Base-by-base conservation (phyloP, 2,329 filamentous ascomycete species). In the Diaporthe vaccinii region DNA sequence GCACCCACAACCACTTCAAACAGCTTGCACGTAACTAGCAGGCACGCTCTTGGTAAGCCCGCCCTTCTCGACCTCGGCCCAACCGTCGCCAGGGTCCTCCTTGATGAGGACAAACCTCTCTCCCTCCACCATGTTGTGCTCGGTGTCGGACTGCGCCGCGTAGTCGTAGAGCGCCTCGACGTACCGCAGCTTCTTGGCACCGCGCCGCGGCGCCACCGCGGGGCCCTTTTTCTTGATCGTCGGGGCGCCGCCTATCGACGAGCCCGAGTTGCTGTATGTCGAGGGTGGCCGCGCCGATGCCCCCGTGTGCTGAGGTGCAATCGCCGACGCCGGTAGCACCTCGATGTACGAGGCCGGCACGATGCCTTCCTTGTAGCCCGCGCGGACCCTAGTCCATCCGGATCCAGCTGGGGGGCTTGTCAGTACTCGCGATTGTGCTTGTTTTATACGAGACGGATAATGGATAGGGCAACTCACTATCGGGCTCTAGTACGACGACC, bases 111-210 rank as follows among this genome's bases (percentile, higher is more conserved):
- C 95, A 80, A 99, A 97, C 70, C 92, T 90, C 84, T 99, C 97
- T 0, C 97, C 97, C 84, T 98, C 96, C 0, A 83, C 83, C 95
- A 99, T 99, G 80, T 89, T 95, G 84, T 96, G 95, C 85, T 99
- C 97, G 10, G 91, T 90, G 8, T 97, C 95, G 78, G 92, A 95
- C 80, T 95, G 93, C 25, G 96, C 95, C 70, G 92, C 89, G 83
- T 99, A 99, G 69, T 97, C 95, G 83, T 98, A 99, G 80, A 98
- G 79, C 1, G 97, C 97, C 82, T 98, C 94, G 2, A 97, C 96
- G 80, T 98, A 98, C 81, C 93, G 95, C 49, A 98, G 88, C 83
- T 98, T 98, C 90, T 98, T 98, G 5, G 95, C 96, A 20, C 96
- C 96, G 14, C 96, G 91, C 79, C 93, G 93, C 5, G 97, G 97